These are phyloP conservation scores for Penicillium carneum DNA, from an alignment of 2,329 filamentous ascomycete species.

Conservation along the genomic window DNA sequence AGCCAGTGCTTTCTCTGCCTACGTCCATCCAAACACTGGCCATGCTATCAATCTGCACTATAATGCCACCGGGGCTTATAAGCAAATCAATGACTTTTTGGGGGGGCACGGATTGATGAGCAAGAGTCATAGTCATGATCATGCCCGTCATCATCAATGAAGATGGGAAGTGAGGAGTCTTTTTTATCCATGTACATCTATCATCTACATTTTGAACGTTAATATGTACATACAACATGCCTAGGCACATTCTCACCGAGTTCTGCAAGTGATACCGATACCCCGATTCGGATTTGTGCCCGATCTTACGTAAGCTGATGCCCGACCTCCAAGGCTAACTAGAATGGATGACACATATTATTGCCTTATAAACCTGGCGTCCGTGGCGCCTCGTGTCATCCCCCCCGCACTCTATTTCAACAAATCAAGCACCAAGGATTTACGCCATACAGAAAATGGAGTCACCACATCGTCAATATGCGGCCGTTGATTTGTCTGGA, in stretches of 20 bases:
- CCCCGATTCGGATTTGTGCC: too few species aligned
- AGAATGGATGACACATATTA: fast-evolving
- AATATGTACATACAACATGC: background rate
- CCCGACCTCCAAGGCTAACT: background rate
- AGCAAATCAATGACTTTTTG: slow-evolving; percentile 27
- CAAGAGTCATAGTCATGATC: slow-evolving; percentile 8
- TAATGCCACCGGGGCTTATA: slow-evolving; percentile 38
- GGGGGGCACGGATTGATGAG: slow-evolving; percentile 5
- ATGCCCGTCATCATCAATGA: slow-evolving; percentile 1
- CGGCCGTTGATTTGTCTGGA: slow-evolving; percentile 17
- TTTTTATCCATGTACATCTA: slow-evolving; percentile 5
- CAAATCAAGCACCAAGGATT: slow-evolving; percentile 13
- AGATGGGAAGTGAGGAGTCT: too few species aligned
- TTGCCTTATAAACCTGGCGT: background rate
- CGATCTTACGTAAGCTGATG: background rate
- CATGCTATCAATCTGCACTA: slow-evolving; percentile 43
- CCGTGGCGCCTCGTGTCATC: background rate
- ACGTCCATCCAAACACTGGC: slow-evolving; percentile 37
- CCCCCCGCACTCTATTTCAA: slow-evolving; percentile 7
- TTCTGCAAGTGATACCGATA: background rate
- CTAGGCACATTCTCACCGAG: background rate
- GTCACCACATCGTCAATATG: slow-evolving; percentile 5
- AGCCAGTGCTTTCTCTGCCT: slow-evolving; percentile 33
- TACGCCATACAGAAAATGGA: background rate
- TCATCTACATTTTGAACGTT: background rate